Evolutionary conservation across 371 early-diverging fungal species (phyloP).

Genomic region (Haplosporangium sp.): DNA sequence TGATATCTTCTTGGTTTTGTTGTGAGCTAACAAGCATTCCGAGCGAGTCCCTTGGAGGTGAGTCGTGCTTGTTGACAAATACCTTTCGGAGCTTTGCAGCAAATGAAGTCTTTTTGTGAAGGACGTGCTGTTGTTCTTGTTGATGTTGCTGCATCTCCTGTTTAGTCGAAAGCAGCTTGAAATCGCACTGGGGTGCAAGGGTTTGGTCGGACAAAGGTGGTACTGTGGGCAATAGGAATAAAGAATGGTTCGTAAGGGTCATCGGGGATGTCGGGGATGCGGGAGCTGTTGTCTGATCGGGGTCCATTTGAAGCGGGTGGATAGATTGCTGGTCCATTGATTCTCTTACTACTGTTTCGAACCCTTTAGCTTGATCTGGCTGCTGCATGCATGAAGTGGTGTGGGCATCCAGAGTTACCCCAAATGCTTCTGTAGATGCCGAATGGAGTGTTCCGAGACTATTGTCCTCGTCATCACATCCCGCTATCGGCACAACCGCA

Average conservation of each 20-base stretch:
- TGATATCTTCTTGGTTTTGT: slow-evolving; percentile 24
- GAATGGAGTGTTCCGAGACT: neutral
- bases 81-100: slow-evolving; percentile 47
- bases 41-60: neutral
- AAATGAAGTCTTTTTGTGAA: slow-evolving; percentile 46
- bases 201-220: too few relatives aligned
- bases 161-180: neutral
- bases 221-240: too few relatives aligned
- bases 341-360: slow-evolving; percentile 2
- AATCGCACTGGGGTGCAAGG: too few relatives aligned
- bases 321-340: slow-evolving; percentile 36
- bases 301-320: slow-evolving; percentile 40
- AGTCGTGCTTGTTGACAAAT: slow-evolving; percentile 24
- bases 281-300: slow-evolving; percentile 7
- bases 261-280: neutral
- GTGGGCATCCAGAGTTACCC: neutral
- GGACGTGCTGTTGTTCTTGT: slow-evolving; percentile 15
- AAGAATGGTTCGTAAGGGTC: too few relatives aligned
- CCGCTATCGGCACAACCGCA: neutral
- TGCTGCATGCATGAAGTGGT: neutral
- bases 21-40: neutral
- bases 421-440: neutral
- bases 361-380: slow-evolving; percentile 11
- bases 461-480: neutral
- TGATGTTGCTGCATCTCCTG: neutral